Conservation (phyloP, 768 basidiomycete species). For the Stropharia rugosoannulata region DNA sequence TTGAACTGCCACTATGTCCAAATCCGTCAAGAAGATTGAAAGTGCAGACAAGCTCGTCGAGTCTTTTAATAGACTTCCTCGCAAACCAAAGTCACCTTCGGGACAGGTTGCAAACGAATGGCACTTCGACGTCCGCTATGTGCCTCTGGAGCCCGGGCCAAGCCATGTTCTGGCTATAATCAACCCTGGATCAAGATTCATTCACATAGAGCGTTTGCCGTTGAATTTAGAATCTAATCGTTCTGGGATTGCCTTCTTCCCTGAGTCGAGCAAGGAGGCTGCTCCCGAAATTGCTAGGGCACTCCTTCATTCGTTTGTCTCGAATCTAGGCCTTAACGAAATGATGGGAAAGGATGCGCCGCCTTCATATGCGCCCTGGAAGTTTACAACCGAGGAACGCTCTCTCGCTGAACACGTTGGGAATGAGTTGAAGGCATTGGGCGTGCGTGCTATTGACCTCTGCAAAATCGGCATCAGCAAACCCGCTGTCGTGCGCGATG, state of each 20-base stretch:
- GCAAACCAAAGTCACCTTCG: constrained; percentile 16
- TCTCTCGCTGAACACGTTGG: constrained; percentile 23
- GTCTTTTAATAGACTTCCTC: constrained; percentile 24
- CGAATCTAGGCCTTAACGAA: constrained; percentile 15
- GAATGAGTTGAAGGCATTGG: constrained; percentile 25
- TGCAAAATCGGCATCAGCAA: constrained; percentile 21
- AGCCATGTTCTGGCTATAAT: constrained; percentile 27
- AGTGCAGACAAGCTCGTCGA: constrained; percentile 14
- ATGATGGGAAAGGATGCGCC: not conserved
- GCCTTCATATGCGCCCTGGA: constrained; percentile 19
- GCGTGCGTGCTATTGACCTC: constrained; percentile 20
- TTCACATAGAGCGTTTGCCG: constrained; percentile 25
- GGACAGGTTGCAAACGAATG: constrained; percentile 26
- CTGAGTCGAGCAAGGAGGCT: constrained; percentile 28
- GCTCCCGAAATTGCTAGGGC: constrained; percentile 28
- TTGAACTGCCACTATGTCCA: too few relatives aligned
- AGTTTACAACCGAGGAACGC: constrained; percentile 23
- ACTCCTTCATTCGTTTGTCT: constrained; percentile 26
- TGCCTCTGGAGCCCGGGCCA: constrained; percentile 29
- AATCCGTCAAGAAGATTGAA: not conserved
- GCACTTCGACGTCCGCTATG: constrained; percentile 36
- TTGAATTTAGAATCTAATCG: constrained; percentile 6
- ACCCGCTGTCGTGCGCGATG: not conserved
- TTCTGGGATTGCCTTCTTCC: constrained; percentile 26
- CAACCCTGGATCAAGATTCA: constrained; percentile 20